phyloP scores from a whole-genome alignment of 306 rosid species.

The Dicorynia guianensis region DNA sequence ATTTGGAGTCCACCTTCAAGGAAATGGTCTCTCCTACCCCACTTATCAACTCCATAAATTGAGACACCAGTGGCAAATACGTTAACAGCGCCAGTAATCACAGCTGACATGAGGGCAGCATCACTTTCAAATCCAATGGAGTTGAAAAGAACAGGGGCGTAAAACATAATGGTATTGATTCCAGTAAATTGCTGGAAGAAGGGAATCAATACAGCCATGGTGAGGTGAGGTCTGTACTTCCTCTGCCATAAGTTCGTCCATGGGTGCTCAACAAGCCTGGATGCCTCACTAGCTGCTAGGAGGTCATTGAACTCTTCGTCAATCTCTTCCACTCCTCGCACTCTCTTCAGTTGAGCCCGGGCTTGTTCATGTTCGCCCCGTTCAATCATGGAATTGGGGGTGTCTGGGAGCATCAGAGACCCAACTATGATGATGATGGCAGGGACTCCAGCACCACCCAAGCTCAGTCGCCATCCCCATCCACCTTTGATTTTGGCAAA shows the following conservation, averaged over 20 bases:
- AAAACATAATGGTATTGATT: constrained; percentile 91
- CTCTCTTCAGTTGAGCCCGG: constrained; percentile 47
- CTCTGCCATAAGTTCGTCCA: constrained; percentile 71
- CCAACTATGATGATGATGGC: constrained; percentile 78
- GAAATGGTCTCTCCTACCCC: constrained; percentile 91
- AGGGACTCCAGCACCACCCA: constrained; percentile 91
- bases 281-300: constrained; percentile 72
- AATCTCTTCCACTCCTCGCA: constrained; percentile 69
- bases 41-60: constrained; percentile 83
- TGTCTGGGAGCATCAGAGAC: constrained; percentile 76
- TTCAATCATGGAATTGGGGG: constrained; percentile 91
- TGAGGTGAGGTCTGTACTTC: constrained; percentile 82
- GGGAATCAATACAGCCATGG: constrained; percentile 74
- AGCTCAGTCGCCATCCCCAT: constrained; percentile 97
- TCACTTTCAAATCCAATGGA: constrained; percentile 75
- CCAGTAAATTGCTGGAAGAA: constrained; percentile 92
- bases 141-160: constrained; percentile 79
- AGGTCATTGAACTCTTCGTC: constrained; percentile 82
- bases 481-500: constrained; percentile 91
- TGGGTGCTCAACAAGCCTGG: constrained; percentile 68
- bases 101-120: constrained; percentile 89
- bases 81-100: constrained; percentile 82
- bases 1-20: constrained; percentile 86
- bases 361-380: constrained; percentile 72
- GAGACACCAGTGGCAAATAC: constrained; percentile 75